phyloP scores from a whole-genome alignment of 1,139 yeast genomes.

The Blastobotrys buckinghamii region DNA sequence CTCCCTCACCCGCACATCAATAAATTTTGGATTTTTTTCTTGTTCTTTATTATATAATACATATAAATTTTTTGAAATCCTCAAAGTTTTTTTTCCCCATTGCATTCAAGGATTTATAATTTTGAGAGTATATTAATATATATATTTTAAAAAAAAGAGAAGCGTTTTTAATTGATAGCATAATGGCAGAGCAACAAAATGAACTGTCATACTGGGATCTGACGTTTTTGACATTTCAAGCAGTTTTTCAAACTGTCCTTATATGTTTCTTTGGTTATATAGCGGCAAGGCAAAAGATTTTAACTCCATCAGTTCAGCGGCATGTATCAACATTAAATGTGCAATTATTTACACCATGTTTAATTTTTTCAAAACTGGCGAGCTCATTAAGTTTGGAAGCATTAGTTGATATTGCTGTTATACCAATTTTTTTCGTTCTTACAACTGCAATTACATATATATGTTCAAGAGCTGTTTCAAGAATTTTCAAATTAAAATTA shows the following conservation, averaged over 20 bases:
- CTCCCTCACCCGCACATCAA: too few species aligned
- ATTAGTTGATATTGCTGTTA: conserved; percentile 60
- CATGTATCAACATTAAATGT: conserved; percentile 64
- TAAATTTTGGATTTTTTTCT: too few species aligned
- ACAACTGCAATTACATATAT: conserved; percentile 56
- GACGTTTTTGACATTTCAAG: conserved; percentile 65
- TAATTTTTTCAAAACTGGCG: conserved; percentile 75
- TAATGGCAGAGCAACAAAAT: background rate
- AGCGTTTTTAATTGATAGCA: background rate
- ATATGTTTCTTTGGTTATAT: conserved; percentile 67
- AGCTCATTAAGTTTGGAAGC: conserved; percentile 63
- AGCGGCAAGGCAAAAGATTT: conserved; percentile 56
- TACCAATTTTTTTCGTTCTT: conserved; percentile 65
- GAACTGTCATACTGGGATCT: conserved; percentile 48
- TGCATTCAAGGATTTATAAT: too few species aligned
- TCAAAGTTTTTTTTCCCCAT: too few species aligned
- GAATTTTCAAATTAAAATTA: conserved; percentile 45
- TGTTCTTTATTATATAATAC: too few species aligned
- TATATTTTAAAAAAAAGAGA: background rate
- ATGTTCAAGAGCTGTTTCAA: conserved; percentile 48
- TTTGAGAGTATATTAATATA: too few species aligned
- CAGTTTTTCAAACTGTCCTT: conserved; percentile 69
- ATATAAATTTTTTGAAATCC: too few species aligned
- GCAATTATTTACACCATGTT: conserved; percentile 77
- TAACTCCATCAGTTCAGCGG: conserved; percentile 58